phyloP scores from a whole-genome alignment of 75 land plant genomes.

The Cryptomeria japonica region DNA sequence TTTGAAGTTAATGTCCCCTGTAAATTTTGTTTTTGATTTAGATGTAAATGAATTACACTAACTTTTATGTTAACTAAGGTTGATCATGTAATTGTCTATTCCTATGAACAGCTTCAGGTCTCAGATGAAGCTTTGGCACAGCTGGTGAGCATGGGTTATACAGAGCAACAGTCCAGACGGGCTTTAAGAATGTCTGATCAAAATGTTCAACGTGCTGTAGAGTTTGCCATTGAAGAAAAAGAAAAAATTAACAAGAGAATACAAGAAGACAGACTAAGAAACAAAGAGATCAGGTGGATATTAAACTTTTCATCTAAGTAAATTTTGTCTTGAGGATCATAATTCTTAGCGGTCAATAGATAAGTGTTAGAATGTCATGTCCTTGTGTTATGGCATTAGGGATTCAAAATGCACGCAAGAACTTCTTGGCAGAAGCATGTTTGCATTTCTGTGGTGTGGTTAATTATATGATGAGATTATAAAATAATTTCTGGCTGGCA shows the following conservation, averaged over 20 bases:
- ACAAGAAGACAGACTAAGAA: slow-evolving; percentile 54
- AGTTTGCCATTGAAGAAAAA: slow-evolving; percentile 75
- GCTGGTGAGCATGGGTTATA: slow-evolving; percentile 86
- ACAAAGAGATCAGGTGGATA: slow-evolving; percentile 54
- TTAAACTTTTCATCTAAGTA: slow-evolving; percentile 2
- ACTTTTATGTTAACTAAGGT: not conserved
- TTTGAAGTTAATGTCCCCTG: not conserved
- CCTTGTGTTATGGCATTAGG: not conserved
- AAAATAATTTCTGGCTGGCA: slow-evolving; percentile 24
- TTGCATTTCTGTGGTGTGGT: not conserved
- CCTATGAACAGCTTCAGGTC: slow-evolving; percentile 71
- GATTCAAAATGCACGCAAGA: not conserved
- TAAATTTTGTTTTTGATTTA: not conserved
- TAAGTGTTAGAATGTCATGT: not conserved
- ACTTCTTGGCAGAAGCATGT: not conserved
- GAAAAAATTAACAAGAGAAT: slow-evolving; percentile 33
- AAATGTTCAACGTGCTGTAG: slow-evolving; percentile 71
- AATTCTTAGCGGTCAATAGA: not conserved
- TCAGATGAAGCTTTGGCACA: slow-evolving; percentile 84
- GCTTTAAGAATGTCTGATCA: slow-evolving; percentile 83
- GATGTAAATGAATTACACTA: not conserved
- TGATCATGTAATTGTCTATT: not conserved
- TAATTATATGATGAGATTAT: not conserved
- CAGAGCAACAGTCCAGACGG: slow-evolving; percentile 58
- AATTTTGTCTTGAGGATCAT: not conserved